Evolutionary conservation across 2,329 filamentous ascomycete genomes (phyloP).

Genomic region (Bipolaris oryzae): DNA sequence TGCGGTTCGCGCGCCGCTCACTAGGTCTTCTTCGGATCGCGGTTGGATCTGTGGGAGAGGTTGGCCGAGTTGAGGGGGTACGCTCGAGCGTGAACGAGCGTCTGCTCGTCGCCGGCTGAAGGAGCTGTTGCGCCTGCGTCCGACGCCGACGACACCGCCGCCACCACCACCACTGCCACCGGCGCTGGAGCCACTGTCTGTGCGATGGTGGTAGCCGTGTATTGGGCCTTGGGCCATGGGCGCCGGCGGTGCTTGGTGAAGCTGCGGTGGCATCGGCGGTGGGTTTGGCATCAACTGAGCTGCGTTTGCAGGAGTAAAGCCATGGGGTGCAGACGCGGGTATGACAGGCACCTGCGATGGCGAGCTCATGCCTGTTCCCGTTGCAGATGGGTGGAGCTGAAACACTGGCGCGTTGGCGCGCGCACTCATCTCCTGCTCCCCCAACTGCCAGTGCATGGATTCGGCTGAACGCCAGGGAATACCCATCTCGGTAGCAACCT

Average conservation of each 20-base stretch:
- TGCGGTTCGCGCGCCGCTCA: conserved; percentile 45
- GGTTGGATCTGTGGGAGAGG: conserved; percentile 43
- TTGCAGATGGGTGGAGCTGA: conserved; percentile 55
- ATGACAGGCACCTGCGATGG: conserved; percentile 35
- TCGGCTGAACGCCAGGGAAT: conserved; percentile 95
- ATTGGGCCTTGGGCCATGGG: conserved; percentile 34
- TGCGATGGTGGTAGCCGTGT: conserved; percentile 43
- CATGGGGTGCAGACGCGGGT: conserved; percentile 36
- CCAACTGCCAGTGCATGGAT: conserved; percentile 97
- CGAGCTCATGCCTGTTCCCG: conserved; percentile 38
- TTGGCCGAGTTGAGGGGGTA: conserved; percentile 44
- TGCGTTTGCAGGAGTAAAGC: conserved; percentile 50
- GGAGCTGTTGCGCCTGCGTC: conserved; percentile 41
- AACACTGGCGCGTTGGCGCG: conserved; percentile 90
- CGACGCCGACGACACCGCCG: neutral
- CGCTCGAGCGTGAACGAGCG: conserved; percentile 41
- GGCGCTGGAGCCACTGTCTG: conserved; percentile 42
- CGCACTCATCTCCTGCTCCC: conserved; percentile 90
- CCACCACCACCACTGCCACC: conserved; percentile 9
- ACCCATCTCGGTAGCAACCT: conserved; percentile 91
- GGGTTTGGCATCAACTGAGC: conserved; percentile 43
- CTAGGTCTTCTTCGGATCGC: conserved; percentile 40
- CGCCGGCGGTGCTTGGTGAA: conserved; percentile 35
- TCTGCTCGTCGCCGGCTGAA: conserved; percentile 44
- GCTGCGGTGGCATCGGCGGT: conserved; percentile 29